Base-by-base conservation (phyloP, 2,329 filamentous ascomycete species). In the Ophidiomyces ophidiicola region DNA sequence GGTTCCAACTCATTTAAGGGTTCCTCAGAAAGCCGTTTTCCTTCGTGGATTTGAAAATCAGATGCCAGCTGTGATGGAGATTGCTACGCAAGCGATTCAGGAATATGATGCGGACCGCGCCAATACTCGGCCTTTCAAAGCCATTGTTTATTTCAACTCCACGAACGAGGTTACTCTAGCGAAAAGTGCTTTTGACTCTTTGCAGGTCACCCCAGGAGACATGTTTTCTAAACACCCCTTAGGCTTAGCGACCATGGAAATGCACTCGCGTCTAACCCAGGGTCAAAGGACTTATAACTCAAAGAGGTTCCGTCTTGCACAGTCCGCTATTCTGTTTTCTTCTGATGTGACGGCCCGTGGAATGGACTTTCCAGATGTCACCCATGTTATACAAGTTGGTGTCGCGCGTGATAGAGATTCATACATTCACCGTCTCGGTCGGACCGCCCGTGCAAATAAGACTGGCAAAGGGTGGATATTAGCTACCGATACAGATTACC, bases 71-170 rank as follows among this genome's bases (percentile, higher is more conserved):
- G 58, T 96, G 14, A 69, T 90, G 39, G 87, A 96, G 60, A 70
- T 94, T 36, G 66, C 79, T 32, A 64, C 78, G 39, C 70, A 72
- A 24, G 76, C 81, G 50, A 58, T 69, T n/a, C 50, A 67, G 20
- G 62, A 64, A 17, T 56, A 63, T 14, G 51, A 50, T 28, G 35
- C 51, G 11, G 57, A 62, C 36, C 57, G 44, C 41, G 54, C 28
- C 43, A 62, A 50, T 49, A 58, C 46, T 53, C 59, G 46, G 62
- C 82, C 84, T 0, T 94, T 96, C 73, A 98, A 98, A 70, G 84
- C 85, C n/a, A 92, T 98, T 44, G 67, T 94, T 29, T 98, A 94
- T 65, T 80, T 88, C 58, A 82, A 82, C 52, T 84, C 81, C 15
- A 92, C 82, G 1, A 72, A 74, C 17, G 71, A 81, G 46, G 82